Percentiles rank a stretch among this genome's conserved stretches.
These are phyloP conservation scores for Sporormia fimetaria DNA, from an alignment of 495 filamentous ascomycete genomes.

Conservation along the genomic window DNA sequence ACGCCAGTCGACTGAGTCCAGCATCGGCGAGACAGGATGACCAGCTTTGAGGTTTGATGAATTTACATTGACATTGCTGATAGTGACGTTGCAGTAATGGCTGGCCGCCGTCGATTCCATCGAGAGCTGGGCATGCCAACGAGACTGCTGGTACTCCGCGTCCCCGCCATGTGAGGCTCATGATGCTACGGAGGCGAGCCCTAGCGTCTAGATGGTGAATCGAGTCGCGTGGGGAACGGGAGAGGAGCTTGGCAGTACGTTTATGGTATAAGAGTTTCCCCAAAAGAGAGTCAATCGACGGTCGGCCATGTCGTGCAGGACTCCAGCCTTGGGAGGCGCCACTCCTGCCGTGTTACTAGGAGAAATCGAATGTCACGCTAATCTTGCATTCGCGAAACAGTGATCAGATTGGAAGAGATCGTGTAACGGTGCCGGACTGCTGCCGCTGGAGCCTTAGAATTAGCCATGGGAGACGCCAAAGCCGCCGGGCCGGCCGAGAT, in stretches of 20 bases:
- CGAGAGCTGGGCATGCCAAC: no score
- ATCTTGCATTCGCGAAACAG: constrained; percentile 18
- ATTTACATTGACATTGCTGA: no score
- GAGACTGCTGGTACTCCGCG: no score
- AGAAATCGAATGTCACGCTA: constrained; percentile 10
- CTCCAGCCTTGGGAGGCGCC: constrained; percentile 16
- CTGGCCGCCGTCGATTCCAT: constrained; percentile 4
- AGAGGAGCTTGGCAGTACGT: constrained; percentile 9
- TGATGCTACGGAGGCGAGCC: no score
- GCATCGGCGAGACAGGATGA: no score
- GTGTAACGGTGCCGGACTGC: no score
- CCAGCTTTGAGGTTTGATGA: no score
- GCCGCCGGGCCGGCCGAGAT: no score
- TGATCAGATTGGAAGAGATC: constrained; percentile 15
- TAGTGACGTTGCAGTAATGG: constrained; percentile 2
- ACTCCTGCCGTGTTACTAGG: constrained; percentile 17
- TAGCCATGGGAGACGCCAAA: no score
- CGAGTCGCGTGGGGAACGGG: constrained; percentile 12
- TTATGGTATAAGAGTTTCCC: constrained; percentile 2
- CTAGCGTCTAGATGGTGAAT: background rate
- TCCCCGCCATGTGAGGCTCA: no score
- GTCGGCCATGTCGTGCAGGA: constrained; percentile 21
- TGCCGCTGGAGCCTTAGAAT: no score
- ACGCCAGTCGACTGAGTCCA: no score
- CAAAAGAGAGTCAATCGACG: constrained; percentile 6